Evolutionary conservation across 2,329 filamentous ascomycete species (phyloP).

Genomic region (Epichloe coenophiala): DNA sequence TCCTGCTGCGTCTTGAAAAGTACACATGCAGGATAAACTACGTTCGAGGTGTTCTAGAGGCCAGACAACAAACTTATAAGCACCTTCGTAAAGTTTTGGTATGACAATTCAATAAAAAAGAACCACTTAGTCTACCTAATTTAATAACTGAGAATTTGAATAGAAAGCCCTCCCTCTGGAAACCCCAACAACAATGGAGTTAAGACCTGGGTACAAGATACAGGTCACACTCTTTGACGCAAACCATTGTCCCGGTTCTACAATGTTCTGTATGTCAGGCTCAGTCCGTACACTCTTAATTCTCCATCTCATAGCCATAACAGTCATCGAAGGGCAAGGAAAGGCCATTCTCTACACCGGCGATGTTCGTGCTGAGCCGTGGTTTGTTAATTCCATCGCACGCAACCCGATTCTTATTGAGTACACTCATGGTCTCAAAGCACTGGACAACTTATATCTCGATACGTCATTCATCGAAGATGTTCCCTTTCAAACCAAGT

Average conservation of each 20-base stretch:
- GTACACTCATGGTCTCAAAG: constrained; percentile 53
- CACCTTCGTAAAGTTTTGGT: constrained; percentile 59
- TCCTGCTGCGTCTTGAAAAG: constrained; percentile 68
- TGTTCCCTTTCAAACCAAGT: constrained; percentile 44
- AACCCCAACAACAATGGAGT: constrained; percentile 63
- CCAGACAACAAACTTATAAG: constrained; percentile 59
- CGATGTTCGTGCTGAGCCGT: constrained; percentile 73
- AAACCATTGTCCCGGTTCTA: constrained; percentile 80
- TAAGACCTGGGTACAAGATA: constrained; percentile 54
- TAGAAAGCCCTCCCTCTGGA: constrained; percentile 71
- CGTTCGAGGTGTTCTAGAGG: constrained; percentile 62
- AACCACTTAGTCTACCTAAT: neutral
- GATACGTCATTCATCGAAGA: constrained; percentile 64
- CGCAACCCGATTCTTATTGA: constrained; percentile 63
- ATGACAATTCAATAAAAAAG: constrained; percentile 4
- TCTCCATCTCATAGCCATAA: neutral
- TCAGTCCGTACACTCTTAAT: neutral
- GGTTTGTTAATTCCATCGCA: constrained; percentile 66
- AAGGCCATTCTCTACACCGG: constrained; percentile 78
- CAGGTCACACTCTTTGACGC: constrained; percentile 79
- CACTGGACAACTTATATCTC: constrained; percentile 70
- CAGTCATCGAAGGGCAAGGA: constrained; percentile 58
- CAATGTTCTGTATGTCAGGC: constrained; percentile 59
- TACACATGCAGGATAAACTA: constrained; percentile 73
- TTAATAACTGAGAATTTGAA: neutral